Evolutionary conservation across 495 filamentous ascomycete genomes (phyloP), one percentile per base, ranked within the genome.

Genomic region (Lasiosphaeris hirsuta): DNA sequence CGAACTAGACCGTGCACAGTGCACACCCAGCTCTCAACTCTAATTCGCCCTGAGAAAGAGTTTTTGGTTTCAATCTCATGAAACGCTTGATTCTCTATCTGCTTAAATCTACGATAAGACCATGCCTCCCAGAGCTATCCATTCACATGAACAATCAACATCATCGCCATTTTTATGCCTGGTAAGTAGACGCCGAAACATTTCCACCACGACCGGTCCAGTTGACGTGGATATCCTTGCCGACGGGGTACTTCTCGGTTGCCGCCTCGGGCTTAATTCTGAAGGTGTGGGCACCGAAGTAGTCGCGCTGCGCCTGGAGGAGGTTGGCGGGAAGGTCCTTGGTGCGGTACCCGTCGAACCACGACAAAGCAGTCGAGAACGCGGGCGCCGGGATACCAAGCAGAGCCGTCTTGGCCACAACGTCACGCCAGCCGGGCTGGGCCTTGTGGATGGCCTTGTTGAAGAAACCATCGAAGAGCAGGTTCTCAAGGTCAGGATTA

Each of bases 281-380:
- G 90, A 97, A 98, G 57, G 95, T 98, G 87, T 98, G 94, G 53
- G 94, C 94, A 74, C 94, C 83, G 71, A 98, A 98, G 87, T 97
- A 98, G 75, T 98, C 94, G 79, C 94, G 87, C 81, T 98, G 94
- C 38, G 95, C 94, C 80, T 98, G 94, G 62, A 98, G 82, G 55
- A 98, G 81, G 85, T 97, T 97, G 80, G 94, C 94, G 38, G 94
- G 94, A 62, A 98, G 85, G 69, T 96, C 84, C 81, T 89, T 87
- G 66, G 92, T 90, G 73, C 94, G 88, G 83, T 96, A 96, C 48
- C 94, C 95, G 71, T 98, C 94, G 81, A 95, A 98, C 89, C 96
- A 98, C 72, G 85, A 87, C 57, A 98, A 84, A 23, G 94, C 94
- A 60, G 95, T 97, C 73, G 86, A 89, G 86, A 98, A 97, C 66